Evolutionary conservation across 225 moss, liverwort and hornwort species (phyloP).

Genomic region (Pseudoscleropodium purum): DNA sequence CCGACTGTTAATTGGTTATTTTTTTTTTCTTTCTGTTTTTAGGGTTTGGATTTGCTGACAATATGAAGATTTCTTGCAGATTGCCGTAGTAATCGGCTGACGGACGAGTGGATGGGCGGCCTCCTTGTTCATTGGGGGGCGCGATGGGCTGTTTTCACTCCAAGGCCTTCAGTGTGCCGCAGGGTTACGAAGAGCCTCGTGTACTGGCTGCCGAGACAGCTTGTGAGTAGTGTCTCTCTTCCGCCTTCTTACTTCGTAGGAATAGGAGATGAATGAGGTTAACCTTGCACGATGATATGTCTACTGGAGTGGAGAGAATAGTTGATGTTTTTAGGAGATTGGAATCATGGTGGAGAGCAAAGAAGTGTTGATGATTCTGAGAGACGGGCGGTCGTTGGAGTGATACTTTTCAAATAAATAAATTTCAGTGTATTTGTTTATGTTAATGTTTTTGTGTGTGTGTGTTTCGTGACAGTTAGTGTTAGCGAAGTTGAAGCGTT

Average conservation of each 20-base stretch:
- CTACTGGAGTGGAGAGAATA: not conserved
- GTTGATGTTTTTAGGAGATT: not conserved
- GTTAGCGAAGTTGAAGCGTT: constrained; percentile 82
- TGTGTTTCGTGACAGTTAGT: constrained; percentile 40
- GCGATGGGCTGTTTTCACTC: constrained; percentile 83
- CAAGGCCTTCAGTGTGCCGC: constrained; percentile 38
- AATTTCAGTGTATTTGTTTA: not conserved
- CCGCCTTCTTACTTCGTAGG: not conserved
- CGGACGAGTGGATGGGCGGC: not conserved
- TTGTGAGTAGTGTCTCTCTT: constrained; percentile 40
- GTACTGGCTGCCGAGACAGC: constrained; percentile 67
- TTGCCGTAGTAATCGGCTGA: not conserved
- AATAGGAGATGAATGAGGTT: not conserved
- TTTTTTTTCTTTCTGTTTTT: not conserved
- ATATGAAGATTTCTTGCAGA: not conserved
- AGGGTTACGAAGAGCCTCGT: constrained; percentile 68
- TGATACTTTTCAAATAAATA: not conserved
- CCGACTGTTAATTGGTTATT: not conserved
- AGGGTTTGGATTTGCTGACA: not conserved
- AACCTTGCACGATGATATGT: not conserved
- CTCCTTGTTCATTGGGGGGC: not conserved
- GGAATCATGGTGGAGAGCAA: not conserved
- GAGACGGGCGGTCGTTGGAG: not conserved
- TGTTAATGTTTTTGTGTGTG: not conserved
- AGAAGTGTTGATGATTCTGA: not conserved